These are phyloP conservation scores for Trichoderma sp. DNA, from an alignment of 2,329 filamentous ascomycete species.

Conservation along the genomic window DNA sequence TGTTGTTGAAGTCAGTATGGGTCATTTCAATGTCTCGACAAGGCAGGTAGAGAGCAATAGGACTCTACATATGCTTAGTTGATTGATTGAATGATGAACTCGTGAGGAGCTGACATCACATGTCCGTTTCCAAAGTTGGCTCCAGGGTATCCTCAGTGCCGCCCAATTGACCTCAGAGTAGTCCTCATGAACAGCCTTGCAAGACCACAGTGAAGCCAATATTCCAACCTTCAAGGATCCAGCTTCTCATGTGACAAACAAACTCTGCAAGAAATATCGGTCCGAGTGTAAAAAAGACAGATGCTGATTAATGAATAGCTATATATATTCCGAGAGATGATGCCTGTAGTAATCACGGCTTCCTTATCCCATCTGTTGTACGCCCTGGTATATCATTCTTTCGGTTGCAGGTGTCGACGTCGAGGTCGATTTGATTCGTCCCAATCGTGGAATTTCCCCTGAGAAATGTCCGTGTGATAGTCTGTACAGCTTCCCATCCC, in stretches of 20 bases:
- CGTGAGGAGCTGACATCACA: not conserved
- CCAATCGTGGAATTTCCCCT: not conserved
- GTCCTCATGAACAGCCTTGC: not conserved
- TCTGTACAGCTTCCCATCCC: not conserved
- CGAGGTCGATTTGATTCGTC: not conserved
- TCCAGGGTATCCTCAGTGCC: not conserved
- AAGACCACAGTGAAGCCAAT: not conserved
- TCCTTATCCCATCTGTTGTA: not conserved
- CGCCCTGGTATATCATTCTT: not conserved
- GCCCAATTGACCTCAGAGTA: not conserved
- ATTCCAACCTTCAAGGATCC: not conserved
- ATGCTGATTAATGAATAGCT: conserved; percentile 8
- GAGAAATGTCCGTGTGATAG: not conserved
- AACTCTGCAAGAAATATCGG: not conserved
- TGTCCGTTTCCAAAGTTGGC: not conserved
- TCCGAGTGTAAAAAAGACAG: not conserved
- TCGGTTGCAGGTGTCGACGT: not conserved
- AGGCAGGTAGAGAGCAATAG: not conserved
- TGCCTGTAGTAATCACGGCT: not conserved
- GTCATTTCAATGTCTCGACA: not conserved
- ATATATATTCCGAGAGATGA: not conserved
- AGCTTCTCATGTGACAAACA: not conserved
- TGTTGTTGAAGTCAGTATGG: not conserved
- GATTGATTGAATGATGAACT: not conserved
- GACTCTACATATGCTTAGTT: not conserved